A percentile compares a stretch with the other conserved stretches of the same genome.
phyloP scores from a whole-genome alignment of 2,329 filamentous ascomycete genomes.

The Myrmaecium sp. region DNA sequence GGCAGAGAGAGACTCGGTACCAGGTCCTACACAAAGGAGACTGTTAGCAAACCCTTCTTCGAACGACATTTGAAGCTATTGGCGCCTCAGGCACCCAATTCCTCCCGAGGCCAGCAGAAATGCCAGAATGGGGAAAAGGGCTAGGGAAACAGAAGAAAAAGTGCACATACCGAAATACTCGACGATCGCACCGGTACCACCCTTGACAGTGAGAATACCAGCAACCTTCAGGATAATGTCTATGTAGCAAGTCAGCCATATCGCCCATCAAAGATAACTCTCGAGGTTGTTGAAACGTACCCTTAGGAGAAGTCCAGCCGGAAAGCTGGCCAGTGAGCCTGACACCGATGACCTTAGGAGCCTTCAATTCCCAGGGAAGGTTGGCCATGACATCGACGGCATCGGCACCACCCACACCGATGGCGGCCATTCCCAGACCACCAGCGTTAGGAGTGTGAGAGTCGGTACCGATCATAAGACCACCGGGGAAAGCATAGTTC shows the following conservation, averaged over 20 bases:
- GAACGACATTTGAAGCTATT: too few species aligned
- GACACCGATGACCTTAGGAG: conserved; percentile 80
- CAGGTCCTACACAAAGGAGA: too few species aligned
- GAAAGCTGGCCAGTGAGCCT: conserved; percentile 78
- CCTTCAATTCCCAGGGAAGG: conserved; percentile 94
- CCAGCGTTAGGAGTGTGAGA: conserved; percentile 98
- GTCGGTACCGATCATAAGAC: conserved; percentile 92
- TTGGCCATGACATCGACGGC: conserved; percentile 93
- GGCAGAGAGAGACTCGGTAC: conserved; percentile 54
- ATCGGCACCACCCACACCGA: conserved; percentile 92
- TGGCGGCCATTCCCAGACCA: conserved; percentile 80
- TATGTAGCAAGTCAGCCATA: conserved; percentile 16
- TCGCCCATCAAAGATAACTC: conserved; percentile 1
- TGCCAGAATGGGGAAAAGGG: too few species aligned
- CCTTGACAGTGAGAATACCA: conserved; percentile 93
- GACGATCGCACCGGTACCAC: conserved; percentile 81
- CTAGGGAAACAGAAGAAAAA: too few species aligned
- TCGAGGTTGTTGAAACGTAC: conserved; percentile 30
- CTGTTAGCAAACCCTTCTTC: too few species aligned
- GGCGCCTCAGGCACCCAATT: too few species aligned
- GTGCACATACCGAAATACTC: conserved; percentile 58
- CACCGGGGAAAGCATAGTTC: conserved; percentile 98
- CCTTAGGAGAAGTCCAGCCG: conserved; percentile 89
- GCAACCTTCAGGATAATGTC: conserved; percentile 97
- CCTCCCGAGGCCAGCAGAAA: too few species aligned